These are phyloP conservation scores for Gigaspora rosea DNA, from an alignment of 192 early-diverging fungal species.

Conservation along the genomic window DNA sequence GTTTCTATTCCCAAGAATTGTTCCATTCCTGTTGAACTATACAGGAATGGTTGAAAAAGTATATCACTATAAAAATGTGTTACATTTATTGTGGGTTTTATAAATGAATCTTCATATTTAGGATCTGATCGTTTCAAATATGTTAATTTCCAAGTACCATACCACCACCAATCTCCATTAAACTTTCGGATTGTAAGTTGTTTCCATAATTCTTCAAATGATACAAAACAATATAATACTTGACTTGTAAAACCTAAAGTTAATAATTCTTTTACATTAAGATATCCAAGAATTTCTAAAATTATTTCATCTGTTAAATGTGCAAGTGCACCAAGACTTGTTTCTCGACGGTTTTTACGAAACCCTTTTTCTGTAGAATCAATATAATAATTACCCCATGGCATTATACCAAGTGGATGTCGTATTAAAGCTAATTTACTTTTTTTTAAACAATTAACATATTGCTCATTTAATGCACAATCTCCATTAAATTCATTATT, in stretches of 20 bases:
- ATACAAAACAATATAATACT: constrained; percentile 55
- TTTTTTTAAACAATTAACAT: too few relatives aligned
- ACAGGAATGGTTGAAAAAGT: constrained; percentile 62
- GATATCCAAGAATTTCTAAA: constrained; percentile 48
- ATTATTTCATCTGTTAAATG: constrained; percentile 55
- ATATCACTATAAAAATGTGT: constrained; percentile 62
- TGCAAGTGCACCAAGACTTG: constrained; percentile 52
- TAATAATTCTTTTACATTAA: constrained; percentile 40
- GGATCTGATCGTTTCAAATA: constrained; percentile 42
- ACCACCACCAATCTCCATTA: constrained; percentile 55
- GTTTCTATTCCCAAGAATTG: constrained; percentile 41
- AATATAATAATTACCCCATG: constrained; percentile 62
- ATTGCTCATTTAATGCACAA: too few relatives aligned
- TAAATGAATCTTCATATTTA: constrained; percentile 12
- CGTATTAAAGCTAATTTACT: too few relatives aligned
- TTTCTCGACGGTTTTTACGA: constrained; percentile 38
- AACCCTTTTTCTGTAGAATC: constrained; percentile 41
- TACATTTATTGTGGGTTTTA: constrained; percentile 8
- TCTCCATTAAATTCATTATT: too few relatives aligned
- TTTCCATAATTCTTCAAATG: constrained; percentile 68
- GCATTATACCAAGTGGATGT: constrained; percentile 61
- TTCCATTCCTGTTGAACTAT: constrained; percentile 50
- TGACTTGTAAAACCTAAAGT: constrained; percentile 46
- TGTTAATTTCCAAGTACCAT: constrained; percentile 59
- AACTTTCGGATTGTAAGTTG: constrained; percentile 47